Base-by-base conservation (phyloP, 768 basidiomycete genomes). In the Clitopilus hobsonii region DNA sequence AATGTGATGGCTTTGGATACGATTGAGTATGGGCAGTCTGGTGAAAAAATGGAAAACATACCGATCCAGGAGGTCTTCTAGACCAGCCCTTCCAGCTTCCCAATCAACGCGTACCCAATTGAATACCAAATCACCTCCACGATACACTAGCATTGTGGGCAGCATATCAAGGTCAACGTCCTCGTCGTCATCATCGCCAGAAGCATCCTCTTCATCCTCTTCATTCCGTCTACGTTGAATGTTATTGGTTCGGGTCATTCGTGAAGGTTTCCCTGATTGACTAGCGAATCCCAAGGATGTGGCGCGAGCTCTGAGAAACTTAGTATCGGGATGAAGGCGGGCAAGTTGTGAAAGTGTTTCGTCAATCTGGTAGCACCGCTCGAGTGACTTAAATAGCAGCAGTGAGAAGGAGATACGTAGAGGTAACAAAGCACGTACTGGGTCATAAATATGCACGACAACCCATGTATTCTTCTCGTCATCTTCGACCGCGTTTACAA, bases 71-170 rank as follows among this genome's bases (percentile, higher is more conserved):
- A 89, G 70, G 41, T 88, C 87, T 58, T 89, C 85, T 0, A 91
- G 63, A 23, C 84, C 87, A n/a, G 77, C 78, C 28, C 71, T 63
- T 11, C 84, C 85, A 0, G 86, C 88, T 66, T 90, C 89, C 91
- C 89, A 92, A 66, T 93, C 90, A 3, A 92, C 89, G 23, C 91
- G 77, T 7, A 93, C 87, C 91, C 91, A 93, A 49, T 89, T 89
- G 61, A 90, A 81, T n/a, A 91, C 82, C n/a, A 93, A 80, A 57
- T 90, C 83, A 16, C 91, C 89, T 55, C 81, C 84, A 16, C 84
- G 86, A 61, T 92, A 92, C 3, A 89, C 87, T 11, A 91, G 77
- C 64, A 91, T 67, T 1, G 89, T 91, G 0, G 90, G 89, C 24
- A 91, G 75, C 77, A 91, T 82, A 65, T 91, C 89, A 3, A 85